phyloP scores from a whole-genome alignment of 2,329 filamentous ascomycete genomes.

The Periglandula ipomoeae region DNA sequence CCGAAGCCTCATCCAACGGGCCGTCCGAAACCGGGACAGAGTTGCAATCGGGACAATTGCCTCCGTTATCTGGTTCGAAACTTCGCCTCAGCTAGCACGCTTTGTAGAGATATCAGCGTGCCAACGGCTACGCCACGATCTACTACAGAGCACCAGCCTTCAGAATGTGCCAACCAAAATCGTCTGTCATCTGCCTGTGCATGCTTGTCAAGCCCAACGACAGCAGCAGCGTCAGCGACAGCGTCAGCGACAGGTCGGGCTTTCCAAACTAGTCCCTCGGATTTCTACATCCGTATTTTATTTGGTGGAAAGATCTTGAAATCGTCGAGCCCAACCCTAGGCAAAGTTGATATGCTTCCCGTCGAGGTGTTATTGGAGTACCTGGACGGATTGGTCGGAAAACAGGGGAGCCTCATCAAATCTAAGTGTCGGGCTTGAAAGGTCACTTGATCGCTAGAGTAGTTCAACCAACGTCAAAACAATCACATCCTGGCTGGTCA shows the following conservation, averaged over 20 bases:
- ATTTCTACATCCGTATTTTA: constrained; percentile 55
- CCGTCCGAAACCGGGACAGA: constrained; percentile 10
- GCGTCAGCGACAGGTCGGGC: neutral
- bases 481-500: too few species aligned
- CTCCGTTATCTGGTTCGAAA: constrained; percentile 20
- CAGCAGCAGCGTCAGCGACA: neutral
- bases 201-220: constrained; percentile 14
- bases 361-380: constrained; percentile 56
- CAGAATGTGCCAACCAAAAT: constrained; percentile 16
- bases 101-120: constrained; percentile 13
- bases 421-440: constrained; percentile 16
- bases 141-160: constrained; percentile 6
- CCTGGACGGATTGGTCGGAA: constrained; percentile 61
- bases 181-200: constrained; percentile 20
- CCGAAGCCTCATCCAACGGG: constrained; percentile 10
- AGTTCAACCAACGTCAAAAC: too few species aligned
- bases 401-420: constrained; percentile 33
- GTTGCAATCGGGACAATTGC: constrained; percentile 22
- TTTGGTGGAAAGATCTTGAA: constrained; percentile 59
- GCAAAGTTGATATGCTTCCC: constrained; percentile 61
- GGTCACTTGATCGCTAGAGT: constrained; percentile 4
- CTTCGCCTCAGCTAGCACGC: constrained; percentile 13
- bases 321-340: constrained; percentile 62
- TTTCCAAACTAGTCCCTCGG: constrained; percentile 13
- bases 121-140: neutral